These are phyloP conservation scores for Zygosaccharomyces pseudobailii DNA, from an alignment of 1,139 yeast species.

Conservation along the genomic window DNA sequence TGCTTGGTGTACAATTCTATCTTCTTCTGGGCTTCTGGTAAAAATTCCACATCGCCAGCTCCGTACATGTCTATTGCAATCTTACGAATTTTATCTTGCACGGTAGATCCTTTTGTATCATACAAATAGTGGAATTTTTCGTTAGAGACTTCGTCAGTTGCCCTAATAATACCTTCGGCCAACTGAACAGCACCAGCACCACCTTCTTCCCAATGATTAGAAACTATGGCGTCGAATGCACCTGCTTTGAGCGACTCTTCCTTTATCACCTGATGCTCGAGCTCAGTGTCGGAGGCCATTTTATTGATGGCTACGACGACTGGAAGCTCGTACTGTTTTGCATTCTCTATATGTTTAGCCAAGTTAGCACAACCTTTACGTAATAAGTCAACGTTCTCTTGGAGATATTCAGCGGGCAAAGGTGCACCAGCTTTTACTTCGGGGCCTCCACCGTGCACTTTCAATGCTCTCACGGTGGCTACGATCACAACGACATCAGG, in stretches of 20 bases:
- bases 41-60: constrained; percentile 81
- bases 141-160: constrained; percentile 51
- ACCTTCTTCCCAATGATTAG: constrained; percentile 98
- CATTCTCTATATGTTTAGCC: constrained; percentile 87
- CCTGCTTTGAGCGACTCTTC: constrained; percentile 90
- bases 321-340: constrained; percentile 81
- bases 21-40: constrained; percentile 79
- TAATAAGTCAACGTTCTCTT: constrained; percentile 81
- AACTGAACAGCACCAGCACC: constrained; percentile 89
- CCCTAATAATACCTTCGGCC: constrained; percentile 79
- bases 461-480: constrained; percentile 95
- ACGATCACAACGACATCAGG: constrained; percentile 95
- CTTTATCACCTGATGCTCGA: constrained; percentile 79
- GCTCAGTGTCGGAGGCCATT: constrained; percentile 78
- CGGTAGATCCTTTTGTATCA: constrained; percentile 59
- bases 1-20: constrained; percentile 79
- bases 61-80: constrained; percentile 94
- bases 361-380: constrained; percentile 83
- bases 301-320: constrained; percentile 95
- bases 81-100: constrained; percentile 75
- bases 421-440: constrained; percentile 95
- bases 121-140: constrained; percentile 68
- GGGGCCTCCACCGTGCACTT: constrained; percentile 98
- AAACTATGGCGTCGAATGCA: constrained; percentile 87
- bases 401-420: constrained; percentile 78